Conservation (phyloP, 192 early-diverging fungal species). For the Thamnidium elegans region DNA sequence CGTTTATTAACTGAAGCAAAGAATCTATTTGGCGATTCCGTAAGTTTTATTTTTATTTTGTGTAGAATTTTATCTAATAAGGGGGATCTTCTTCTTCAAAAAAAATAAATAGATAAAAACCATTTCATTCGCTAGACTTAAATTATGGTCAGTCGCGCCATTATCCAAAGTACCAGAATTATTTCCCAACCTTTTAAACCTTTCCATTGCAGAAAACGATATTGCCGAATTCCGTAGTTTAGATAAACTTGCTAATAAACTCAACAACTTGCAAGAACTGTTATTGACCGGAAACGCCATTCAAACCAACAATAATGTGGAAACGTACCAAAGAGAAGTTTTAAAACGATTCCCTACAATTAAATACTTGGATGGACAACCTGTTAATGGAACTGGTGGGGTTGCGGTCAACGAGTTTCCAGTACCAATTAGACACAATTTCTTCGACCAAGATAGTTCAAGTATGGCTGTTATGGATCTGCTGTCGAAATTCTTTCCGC, state of each 20-base stretch:
- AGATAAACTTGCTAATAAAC: slow-evolving; percentile 31
- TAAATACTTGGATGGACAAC: slow-evolving; percentile 30
- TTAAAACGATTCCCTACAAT: slow-evolving; percentile 40
- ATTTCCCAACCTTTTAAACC: slow-evolving; percentile 42
- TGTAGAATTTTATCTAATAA: not conserved
- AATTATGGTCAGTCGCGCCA: slow-evolving; percentile 28
- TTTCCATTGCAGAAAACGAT: slow-evolving; percentile 45
- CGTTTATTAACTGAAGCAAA: slow-evolving; percentile 12
- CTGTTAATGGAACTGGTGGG: not conserved
- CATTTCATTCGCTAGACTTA: slow-evolving; percentile 41
- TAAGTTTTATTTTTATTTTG: too few relatives aligned
- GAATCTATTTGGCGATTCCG: slow-evolving; percentile 12
- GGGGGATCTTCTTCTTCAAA: not conserved
- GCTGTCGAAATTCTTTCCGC: slow-evolving; percentile 39
- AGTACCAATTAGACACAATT: slow-evolving; percentile 29
- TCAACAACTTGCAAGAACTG: slow-evolving; percentile 36
- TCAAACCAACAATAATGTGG: slow-evolving; percentile 14
- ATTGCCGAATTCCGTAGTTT: slow-evolving; percentile 34
- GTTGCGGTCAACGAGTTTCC: slow-evolving; percentile 9
- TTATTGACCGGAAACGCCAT: slow-evolving; percentile 44
- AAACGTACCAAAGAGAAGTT: slow-evolving; percentile 30
- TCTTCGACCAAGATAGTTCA: slow-evolving; percentile 42
- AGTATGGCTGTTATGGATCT: slow-evolving; percentile 38
- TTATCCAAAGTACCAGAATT: slow-evolving; percentile 28
- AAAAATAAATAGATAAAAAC: slow-evolving; percentile 38